Base-by-base conservation (phyloP, 768 basidiomycete species). In the Kwoniella bestiolae region DNA sequence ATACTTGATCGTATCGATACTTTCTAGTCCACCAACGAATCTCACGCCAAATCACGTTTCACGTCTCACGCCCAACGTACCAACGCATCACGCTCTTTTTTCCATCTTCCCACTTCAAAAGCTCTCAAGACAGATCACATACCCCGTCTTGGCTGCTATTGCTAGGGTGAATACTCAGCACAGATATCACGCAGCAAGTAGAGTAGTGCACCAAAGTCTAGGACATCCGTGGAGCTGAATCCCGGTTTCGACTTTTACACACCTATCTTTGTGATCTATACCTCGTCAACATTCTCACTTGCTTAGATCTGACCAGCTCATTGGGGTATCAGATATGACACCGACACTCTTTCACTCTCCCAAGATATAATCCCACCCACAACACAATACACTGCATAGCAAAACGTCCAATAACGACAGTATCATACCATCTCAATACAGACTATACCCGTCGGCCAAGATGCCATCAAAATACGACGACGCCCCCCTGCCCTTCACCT, bases 401-500 rank as follows among this genome's bases (percentile, higher is more conserved):
- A n/a, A n/a, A n/a, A n/a, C n/a, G n/a, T n/a, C n/a, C n/a, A n/a
- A n/a, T n/a, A n/a, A n/a, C n/a, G n/a, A n/a, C 38, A 41, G 18
- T 8, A 41, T 41, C 38, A 41, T 41, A 41, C 18, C 38, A 41
- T 14, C 12, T 2, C 12, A 41, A 5, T 18, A 41, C 38, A 41
- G 12, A 14, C 38, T 16, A 38, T 12, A 25, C 35, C 21, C 26
- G 3, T 38, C 55, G 32, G 8, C 23, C 62, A 59, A 14, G 16
- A 65, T 65, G 63, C 41, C 62, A 12, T 52, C 52, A 18, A 65
- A 65, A 65, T 65, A 65, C 56, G 72, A 76, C 29, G 73, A 77
- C 45, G 67, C 68, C 16, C 76, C 76, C 9, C 56, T 77, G 5
- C 76, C 76, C 16, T 77, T 64, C 61, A 69, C 69, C 21, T 71